phyloP scores from a whole-genome alignment of 306 rosid species.

The Comarum palustre region DNA sequence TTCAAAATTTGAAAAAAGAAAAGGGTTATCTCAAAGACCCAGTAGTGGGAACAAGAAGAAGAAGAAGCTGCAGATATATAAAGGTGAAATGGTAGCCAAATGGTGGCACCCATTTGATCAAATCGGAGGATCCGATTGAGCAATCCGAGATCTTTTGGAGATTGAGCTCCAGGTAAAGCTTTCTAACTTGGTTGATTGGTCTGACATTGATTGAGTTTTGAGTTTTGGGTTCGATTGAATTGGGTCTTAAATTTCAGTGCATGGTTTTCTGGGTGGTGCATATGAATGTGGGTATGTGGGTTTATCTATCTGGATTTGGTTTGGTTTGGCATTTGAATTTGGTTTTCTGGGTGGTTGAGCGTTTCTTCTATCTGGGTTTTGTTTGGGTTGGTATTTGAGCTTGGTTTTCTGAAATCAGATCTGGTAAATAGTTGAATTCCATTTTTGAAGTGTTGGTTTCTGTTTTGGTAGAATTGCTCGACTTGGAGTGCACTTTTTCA shows the following conservation, averaged over 20 bases:
- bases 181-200: conserved; percentile 41
- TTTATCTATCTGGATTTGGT: conserved; percentile 29
- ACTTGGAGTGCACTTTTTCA: conserved; percentile 23
- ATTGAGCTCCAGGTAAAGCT: conserved; percentile 35
- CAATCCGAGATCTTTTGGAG: conserved; percentile 57
- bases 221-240: conserved; percentile 26
- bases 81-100: conserved; percentile 32
- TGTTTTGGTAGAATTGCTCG: conserved; percentile 30
- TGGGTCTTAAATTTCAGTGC: conserved; percentile 29
- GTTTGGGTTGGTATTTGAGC: conserved; percentile 33
- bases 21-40: conserved; percentile 31
- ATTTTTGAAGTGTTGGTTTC: conserved; percentile 39
- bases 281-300: conserved; percentile 26
- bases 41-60: conserved; percentile 5
- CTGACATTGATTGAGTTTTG: conserved; percentile 46
- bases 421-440: conserved; percentile 40
- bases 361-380: conserved; percentile 31
- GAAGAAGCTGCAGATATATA: conserved; percentile 17
- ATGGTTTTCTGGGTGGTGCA: conserved; percentile 31
- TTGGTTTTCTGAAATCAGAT: conserved; percentile 60
- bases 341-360: conserved; percentile 30
- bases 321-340: conserved; percentile 44
- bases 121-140: conserved; percentile 58
- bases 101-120: conserved; percentile 55
- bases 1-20: conserved; percentile 12